Conservation (phyloP, 257 asterid genomes). For the Primulina huaijiensis region DNA sequence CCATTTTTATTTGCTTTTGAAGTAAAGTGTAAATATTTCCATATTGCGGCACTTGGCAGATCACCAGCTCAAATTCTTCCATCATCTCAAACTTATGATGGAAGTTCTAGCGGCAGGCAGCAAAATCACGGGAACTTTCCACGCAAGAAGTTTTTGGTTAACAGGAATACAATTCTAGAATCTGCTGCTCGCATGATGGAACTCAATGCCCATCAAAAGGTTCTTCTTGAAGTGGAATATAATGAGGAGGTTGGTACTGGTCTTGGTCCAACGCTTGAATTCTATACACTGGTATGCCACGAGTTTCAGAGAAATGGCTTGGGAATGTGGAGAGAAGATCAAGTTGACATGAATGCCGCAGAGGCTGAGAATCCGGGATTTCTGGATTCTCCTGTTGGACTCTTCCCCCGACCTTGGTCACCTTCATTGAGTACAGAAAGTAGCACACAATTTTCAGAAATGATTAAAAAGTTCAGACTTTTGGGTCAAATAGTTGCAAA, state of each 20-base stretch:
- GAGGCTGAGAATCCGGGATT: constrained; percentile 41
- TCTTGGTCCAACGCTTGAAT: constrained; percentile 93
- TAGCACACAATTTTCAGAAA: constrained; percentile 46
- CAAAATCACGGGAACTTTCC: constrained; percentile 41
- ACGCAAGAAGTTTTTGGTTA: constrained; percentile 73
- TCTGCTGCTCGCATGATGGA: constrained; percentile 86
- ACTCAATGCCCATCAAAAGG: constrained; percentile 52
- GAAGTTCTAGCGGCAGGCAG: constrained; percentile 46
- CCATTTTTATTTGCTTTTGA: constrained; percentile 85
- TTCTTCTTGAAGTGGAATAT: constrained; percentile 79
- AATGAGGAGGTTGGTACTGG: constrained; percentile 97
- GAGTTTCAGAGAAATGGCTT: constrained; percentile 83
- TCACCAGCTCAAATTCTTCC: constrained; percentile 39
- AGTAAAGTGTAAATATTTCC: constrained; percentile 78
- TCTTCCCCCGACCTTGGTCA: constrained; percentile 93
- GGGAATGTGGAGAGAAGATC: constrained; percentile 89
- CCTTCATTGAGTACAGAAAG: constrained; percentile 32
- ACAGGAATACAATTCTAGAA: constrained; percentile 67
- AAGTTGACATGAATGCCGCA: constrained; percentile 20
- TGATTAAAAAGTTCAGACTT: constrained; percentile 60
- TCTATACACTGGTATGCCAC: constrained; percentile 76
- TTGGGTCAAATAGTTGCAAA: constrained; percentile 83
- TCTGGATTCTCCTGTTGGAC: constrained; percentile 60
- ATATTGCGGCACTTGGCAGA: constrained; percentile 58
- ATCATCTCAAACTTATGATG: constrained; percentile 32